Base-by-base conservation (phyloP, 257 asterid genomes). In the Solanum verrucosum region DNA sequence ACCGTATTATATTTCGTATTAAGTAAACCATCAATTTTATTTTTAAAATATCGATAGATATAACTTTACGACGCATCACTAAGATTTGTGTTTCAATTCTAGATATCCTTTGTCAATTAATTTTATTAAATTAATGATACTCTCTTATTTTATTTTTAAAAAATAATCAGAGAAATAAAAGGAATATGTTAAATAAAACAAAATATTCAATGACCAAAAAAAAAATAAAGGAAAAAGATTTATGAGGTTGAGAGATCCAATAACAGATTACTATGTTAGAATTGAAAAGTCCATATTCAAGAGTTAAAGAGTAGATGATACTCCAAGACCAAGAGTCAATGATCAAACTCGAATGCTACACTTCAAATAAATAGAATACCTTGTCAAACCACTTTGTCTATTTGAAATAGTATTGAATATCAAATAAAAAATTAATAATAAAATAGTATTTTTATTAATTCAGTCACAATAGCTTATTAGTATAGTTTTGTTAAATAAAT, bases 391-490 rank as follows among this genome's bases (percentile, higher is more conserved):
- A 23, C 84, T 14, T 14, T 0, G 15, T 72, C 3, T 3, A 70
- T 9, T 33, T 23, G 9, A 0, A 4, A 3, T 16, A 71, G 2
- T 31, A 49, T 3, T 3, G 3, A 21, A 23, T 3, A 59, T 59
- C 5, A 1, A 21, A 9, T 60, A 0, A 23, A 63, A 63, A 63
- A 20, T 7, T 1, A 52, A 16, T 52, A 49, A 16, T 56, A 18
- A 56, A 56, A 56, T 18, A 56, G 0, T 42, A 42, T 42, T 1
- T 42, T 3, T 29, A 68, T 68, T 14, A 1, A 6, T 29, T 3
- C 5, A 1, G 0, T 13, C 1, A 68, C 1, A 13, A 14, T 65
- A 68, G 4, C 23, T 0, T 27, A 14, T 7, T 25, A 1, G 0
- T 25, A 11, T 67, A 67, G 7, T 67, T n/a, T 25, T 12, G 6